Base-by-base conservation (phyloP, 2,329 filamentous ascomycete species). In the Xylariaceae sp. region DNA sequence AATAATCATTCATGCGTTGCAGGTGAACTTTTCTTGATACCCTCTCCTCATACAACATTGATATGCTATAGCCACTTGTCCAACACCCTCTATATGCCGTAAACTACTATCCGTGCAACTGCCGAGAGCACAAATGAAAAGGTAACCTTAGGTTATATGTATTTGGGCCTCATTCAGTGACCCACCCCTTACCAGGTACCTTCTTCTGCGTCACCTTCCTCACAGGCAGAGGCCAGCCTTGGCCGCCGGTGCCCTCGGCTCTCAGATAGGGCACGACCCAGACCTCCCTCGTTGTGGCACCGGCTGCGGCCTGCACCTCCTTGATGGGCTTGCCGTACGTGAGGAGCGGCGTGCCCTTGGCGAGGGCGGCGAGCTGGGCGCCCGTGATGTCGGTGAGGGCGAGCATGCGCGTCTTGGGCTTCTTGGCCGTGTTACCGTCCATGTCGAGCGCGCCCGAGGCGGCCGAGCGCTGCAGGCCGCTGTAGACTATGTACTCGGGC, bases 241-340 rank as follows among this genome's bases (percentile, higher is more conserved):
- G 70, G 0, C 77, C 78, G 0, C 77, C 80, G 0, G 63, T 71
- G 0, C 71, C 77, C 54, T 88, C 85, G 0, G 85, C 81, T 36
- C 81, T 68, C 48, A 97, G 59, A 50, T 81, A 83, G 33, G 89
- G 83, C 49, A 90, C 77, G 2, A 94, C 85, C 77, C 85, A 94
- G 52, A 85, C 88, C 62, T 92, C 83, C 34, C 89, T 74, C 46
- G 65, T 65, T 43, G 58, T 67, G 16, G 57, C 37, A 7, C 29
- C 32, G 59, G 64, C 28, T 64, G 61, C 34, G 46, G 73, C 69
- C 4, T 74, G 67, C 11, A 85, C 76, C 68, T 92, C 89, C 52
- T 92, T 92, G 57, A 96, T 81, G 1, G 92, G 90, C 67, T 97
- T 97, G 3, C 88, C 86, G 50, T 90, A 88, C 26, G 77, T 77